Evolutionary conservation across 2,329 filamentous ascomycete species (phyloP).

Genomic region (Aspergillus awamori): DNA sequence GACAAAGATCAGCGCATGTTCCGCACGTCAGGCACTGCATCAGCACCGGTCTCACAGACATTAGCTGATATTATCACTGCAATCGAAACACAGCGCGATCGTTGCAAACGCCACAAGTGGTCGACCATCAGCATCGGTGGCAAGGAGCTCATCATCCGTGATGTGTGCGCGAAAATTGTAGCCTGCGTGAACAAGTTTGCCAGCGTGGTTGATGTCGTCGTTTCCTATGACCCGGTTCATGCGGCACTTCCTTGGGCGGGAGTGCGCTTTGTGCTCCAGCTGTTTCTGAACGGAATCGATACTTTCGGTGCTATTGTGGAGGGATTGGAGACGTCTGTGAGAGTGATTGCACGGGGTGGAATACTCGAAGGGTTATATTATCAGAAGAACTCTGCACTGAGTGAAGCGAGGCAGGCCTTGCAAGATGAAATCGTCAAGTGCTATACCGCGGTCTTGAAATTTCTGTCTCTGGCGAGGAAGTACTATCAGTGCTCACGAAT

Average conservation of each 20-base stretch:
- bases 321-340: neutral
- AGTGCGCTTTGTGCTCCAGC: neutral
- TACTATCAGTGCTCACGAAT: no score
- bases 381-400: neutral
- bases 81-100: neutral
- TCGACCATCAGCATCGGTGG: neutral
- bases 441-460: neutral
- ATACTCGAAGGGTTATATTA: neutral
- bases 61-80: neutral
- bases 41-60: no score
- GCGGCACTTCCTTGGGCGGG: constrained; percentile 4
- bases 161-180: neutral
- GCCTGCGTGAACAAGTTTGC: neutral
- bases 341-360: neutral
- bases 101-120: neutral
- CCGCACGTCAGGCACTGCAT: no score
- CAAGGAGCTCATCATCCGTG: neutral
- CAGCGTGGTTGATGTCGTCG: neutral
- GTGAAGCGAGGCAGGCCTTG: neutral
- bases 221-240: constrained; percentile 5
- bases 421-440: neutral
- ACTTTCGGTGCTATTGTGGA: neutral
- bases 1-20: neutral
- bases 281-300: neutral
- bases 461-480: no score